These are phyloP conservation scores for Solanum medicagineum DNA, from an alignment of 257 asterid species.

Conservation along the genomic window DNA sequence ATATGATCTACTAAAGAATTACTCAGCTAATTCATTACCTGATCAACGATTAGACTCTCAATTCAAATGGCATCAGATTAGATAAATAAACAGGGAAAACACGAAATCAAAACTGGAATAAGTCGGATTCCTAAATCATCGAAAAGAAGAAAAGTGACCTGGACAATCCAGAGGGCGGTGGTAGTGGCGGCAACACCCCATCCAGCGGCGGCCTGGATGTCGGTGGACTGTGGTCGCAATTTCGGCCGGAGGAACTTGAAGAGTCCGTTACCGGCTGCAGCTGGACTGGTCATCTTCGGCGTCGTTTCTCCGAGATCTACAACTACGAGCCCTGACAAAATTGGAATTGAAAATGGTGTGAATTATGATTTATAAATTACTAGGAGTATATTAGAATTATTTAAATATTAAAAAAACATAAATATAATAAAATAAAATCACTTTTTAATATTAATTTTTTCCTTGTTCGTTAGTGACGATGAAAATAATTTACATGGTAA, in stretches of 20 bases:
- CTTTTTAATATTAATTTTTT: too few relatives aligned
- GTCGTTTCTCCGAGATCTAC: not conserved
- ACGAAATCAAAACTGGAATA: not conserved
- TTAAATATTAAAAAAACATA: too few relatives aligned
- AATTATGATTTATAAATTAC: too few relatives aligned
- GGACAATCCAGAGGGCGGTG: conserved; percentile 38
- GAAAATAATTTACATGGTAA: too few relatives aligned
- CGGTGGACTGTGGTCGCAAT: conserved; percentile 27
- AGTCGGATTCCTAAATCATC: not conserved
- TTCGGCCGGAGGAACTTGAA: conserved; percentile 34
- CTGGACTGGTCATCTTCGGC: conserved; percentile 20
- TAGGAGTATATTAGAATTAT: too few relatives aligned
- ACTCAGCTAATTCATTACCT: too few relatives aligned
- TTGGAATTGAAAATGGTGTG: not conserved
- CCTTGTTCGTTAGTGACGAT: too few relatives aligned
- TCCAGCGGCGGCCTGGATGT: conserved; percentile 49
- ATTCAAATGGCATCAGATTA: not conserved
- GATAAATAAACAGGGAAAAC: not conserved
- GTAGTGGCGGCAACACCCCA: conserved; percentile 81
- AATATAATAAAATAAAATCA: too few relatives aligned
- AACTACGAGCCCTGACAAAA: not conserved
- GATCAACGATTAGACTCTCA: not conserved
- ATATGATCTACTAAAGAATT: too few relatives aligned
- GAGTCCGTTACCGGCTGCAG: conserved; percentile 10
- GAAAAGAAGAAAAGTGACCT: conserved; percentile 10